Evolutionary conservation across 169 alveolate species (phyloP).

Genomic region (Plasmodium cynomolgi): DNA sequence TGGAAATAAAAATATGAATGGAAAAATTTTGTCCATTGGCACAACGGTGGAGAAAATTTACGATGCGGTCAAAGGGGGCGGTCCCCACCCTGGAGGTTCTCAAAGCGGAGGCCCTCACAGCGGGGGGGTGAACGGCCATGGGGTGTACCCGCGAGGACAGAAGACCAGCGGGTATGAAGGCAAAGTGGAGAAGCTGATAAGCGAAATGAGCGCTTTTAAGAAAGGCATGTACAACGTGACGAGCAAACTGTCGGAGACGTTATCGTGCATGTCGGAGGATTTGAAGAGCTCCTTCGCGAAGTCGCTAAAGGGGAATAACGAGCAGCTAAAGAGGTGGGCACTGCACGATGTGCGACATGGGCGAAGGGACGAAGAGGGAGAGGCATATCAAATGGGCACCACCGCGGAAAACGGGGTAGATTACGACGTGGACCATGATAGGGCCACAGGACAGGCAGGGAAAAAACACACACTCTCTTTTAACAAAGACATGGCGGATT

Average conservation of each 20-base stretch:
- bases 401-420: neutral
- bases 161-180: neutral
- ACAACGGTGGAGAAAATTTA: slow-evolving; percentile 20
- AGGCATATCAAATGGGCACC: neutral
- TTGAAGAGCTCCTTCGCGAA: neutral
- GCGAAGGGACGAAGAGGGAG: neutral
- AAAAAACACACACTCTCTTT: neutral
- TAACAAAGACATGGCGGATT: slow-evolving; percentile 15
- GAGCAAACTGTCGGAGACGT: slow-evolving; percentile 1
- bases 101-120: neutral
- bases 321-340: neutral
- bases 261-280: neutral
- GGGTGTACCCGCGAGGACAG: neutral
- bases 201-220: slow-evolving; percentile 13
- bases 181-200: slow-evolving; percentile 9
- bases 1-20: slow-evolving; percentile 9
- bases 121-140: neutral
- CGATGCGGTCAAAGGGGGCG: neutral
- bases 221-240: slow-evolving; percentile 9
- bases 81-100: neutral
- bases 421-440: neutral
- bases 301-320: slow-evolving; percentile 9
- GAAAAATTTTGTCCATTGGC: slow-evolving; percentile 12
- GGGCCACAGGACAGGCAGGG: neutral
- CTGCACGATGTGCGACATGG: slow-evolving; percentile 7